phyloP scores from a whole-genome alignment of 1,284 basidiomycete genomes.

The Athelia sp. region DNA sequence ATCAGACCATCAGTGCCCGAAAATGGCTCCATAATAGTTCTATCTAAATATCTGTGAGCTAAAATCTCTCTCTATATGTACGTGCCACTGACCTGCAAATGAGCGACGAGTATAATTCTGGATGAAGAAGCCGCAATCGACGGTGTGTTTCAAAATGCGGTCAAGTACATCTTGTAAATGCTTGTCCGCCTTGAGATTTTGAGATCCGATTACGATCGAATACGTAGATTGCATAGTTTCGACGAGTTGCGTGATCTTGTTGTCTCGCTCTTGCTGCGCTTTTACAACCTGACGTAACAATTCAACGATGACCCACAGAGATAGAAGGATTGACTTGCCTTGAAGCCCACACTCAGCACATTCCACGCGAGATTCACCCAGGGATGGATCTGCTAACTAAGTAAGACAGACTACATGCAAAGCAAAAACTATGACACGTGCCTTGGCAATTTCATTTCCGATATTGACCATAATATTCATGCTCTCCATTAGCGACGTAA shows the following conservation, averaged over 20 bases:
- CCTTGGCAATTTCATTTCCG: neutral
- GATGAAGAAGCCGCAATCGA: neutral
- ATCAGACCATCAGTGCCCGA: neutral
- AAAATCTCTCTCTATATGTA: neutral
- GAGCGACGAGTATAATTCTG: neutral
- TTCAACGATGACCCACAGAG: neutral
- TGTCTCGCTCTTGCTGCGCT: neutral
- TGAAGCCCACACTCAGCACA: neutral
- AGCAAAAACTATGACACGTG: neutral
- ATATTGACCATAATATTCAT: neutral
- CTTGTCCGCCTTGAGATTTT: neutral
- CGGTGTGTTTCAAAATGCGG: neutral
- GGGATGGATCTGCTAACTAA: neutral
- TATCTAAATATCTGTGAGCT: neutral
- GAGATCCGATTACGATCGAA: neutral
- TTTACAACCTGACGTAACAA: neutral
- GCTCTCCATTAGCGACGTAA: too few relatives aligned
- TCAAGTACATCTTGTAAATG: neutral
- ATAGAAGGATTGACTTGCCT: neutral
- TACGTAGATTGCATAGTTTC: neutral
- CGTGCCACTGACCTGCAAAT: neutral
- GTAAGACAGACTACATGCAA: neutral
- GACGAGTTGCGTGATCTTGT: neutral
- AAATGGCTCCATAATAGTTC: neutral
- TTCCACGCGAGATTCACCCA: neutral